These are phyloP conservation scores for Goffeauzyma gilvescens DNA, from an alignment of 768 basidiomycete genomes.

Conservation along the genomic window DNA sequence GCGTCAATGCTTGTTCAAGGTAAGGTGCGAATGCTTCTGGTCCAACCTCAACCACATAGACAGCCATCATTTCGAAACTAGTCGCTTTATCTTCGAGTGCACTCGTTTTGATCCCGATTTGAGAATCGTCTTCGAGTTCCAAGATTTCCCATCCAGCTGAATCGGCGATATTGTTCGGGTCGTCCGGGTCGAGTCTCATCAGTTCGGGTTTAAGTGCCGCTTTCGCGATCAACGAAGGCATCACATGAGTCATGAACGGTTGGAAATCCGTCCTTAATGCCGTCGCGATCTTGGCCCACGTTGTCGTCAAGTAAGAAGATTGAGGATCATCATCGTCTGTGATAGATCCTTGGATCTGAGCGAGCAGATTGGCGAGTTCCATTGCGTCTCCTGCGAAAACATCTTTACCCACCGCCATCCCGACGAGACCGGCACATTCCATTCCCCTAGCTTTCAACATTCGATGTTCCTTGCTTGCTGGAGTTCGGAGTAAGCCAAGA, in stretches of 20 bases:
- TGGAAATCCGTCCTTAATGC: conserved; percentile 1
- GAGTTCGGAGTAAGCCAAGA: not conserved
- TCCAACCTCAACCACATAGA: not conserved
- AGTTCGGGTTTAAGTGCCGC: not conserved
- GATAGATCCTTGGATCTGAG: conserved; percentile 2
- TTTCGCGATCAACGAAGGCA: not conserved
- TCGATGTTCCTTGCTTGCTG: not conserved
- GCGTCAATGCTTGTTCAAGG: not conserved
- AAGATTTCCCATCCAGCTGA: too few species aligned
- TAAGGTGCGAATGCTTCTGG: not conserved
- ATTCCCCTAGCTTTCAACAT: conserved; percentile 3
- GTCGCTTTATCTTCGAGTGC: conserved; percentile 1
- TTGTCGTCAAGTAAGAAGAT: conserved; percentile 5
- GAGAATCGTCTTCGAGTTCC: too few species aligned
- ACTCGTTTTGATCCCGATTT: conserved; percentile 1
- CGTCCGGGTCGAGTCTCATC: not conserved
- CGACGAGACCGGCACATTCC: conserved; percentile 2
- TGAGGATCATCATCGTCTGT: conserved; percentile 11
- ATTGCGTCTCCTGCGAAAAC: conserved; percentile 2
- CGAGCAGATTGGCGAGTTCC: conserved; percentile 2
- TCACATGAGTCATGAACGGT: conserved; percentile 6
- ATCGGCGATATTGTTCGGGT: too few species aligned
- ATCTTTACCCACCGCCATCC: conserved; percentile 1
- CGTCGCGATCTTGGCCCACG: conserved; percentile 4
- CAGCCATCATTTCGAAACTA: not conserved